Evolutionary conservation across 371 early-diverging fungal species (phyloP), one percentile per base, ranked within the genome.

Genomic region (Zychaea mexicana): DNA sequence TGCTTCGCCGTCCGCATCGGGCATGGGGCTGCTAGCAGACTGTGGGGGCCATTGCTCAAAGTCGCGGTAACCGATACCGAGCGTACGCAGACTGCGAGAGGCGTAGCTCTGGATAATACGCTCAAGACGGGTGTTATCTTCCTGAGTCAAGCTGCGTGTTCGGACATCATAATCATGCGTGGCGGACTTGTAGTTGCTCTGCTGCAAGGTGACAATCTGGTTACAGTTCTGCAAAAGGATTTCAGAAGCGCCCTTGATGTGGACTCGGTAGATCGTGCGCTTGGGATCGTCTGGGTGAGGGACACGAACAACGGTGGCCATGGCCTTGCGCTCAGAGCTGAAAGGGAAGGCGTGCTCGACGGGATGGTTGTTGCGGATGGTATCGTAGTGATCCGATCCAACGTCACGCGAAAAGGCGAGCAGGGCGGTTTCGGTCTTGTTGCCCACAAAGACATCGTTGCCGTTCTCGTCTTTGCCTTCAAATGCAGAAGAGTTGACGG

Each of bases 391-490:
- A 10, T 78, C 80, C 30, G 79, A 84, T 32, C 80, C 85, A 31
- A 81, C 63, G 26, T 78, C 73, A 9, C 76, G 85, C 39, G 86
- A 78, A 57, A 85, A 88, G 30, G 84, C 84, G 6, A 98, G 75
- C 22, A 98, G 63, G 0, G 97, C 95, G 6, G 91, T 88, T 70
- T 98, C 98, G 0, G 95, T 96, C 80, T 95, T 95, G 76, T 90
- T 91, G n/a, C 90, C 89, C n/a, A 90, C 77, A 64, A 88, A 84
- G n/a, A 67, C 71, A 13, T 69, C 46, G 21, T 78, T 64, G 4
- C 90, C 90, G 33, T 77, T 78, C 8, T 87, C 84, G 65, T 87
- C 86, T 57, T 74, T 83, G 60, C 81, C 82, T 62, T 91, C 90
- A 66, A 90, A 91, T n/a, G 94, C 95, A 15, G 91, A 86, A 2